Conservation (phyloP, 2,329 filamentous ascomycete genomes). For the Volutella citrinella region DNA sequence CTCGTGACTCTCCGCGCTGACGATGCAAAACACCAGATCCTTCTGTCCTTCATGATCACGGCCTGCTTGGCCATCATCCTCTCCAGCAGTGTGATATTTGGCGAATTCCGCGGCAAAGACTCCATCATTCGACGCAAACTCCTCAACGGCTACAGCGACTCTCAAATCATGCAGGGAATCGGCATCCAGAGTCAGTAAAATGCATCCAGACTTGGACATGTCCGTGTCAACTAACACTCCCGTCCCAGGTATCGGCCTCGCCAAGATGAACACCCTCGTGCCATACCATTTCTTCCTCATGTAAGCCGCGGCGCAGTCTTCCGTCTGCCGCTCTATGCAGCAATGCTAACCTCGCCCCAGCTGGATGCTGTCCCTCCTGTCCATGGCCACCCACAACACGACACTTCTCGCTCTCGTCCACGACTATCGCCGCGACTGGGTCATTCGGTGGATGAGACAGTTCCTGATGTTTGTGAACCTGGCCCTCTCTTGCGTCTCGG, state of each 20-base stretch:
- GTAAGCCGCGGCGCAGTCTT: too few species aligned
- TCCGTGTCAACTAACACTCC: constrained; percentile 1
- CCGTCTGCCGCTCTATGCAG: too few species aligned
- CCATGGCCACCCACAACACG: constrained; percentile 63
- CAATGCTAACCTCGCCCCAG: too few species aligned
- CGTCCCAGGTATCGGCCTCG: constrained; percentile 48
- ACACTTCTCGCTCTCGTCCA: constrained; percentile 62
- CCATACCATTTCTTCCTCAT: constrained; percentile 71
- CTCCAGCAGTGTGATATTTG: constrained; percentile 54
- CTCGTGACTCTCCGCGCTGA: too few species aligned
- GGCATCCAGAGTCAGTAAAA: constrained; percentile 52
- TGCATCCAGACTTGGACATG: background rate
- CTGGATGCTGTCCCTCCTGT: constrained; percentile 64
- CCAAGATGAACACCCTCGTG: constrained; percentile 55
- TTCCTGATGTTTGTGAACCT: constrained; percentile 65
- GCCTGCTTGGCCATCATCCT: constrained; percentile 55
- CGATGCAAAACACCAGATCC: too few species aligned
- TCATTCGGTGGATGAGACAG: constrained; percentile 63
- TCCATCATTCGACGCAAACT: constrained; percentile 60
- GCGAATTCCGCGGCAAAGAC: constrained; percentile 45
- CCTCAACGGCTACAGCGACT: constrained; percentile 63
- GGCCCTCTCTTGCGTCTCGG: constrained; percentile 53
- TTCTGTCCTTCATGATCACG: constrained; percentile 66
- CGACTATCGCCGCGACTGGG: constrained; percentile 65
- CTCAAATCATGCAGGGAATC: constrained; percentile 67